A percentile compares a stretch with the other conserved stretches of the same genome.
Evolutionary conservation across 306 rosid species (phyloP).

Genomic region (Glycine latifolia): DNA sequence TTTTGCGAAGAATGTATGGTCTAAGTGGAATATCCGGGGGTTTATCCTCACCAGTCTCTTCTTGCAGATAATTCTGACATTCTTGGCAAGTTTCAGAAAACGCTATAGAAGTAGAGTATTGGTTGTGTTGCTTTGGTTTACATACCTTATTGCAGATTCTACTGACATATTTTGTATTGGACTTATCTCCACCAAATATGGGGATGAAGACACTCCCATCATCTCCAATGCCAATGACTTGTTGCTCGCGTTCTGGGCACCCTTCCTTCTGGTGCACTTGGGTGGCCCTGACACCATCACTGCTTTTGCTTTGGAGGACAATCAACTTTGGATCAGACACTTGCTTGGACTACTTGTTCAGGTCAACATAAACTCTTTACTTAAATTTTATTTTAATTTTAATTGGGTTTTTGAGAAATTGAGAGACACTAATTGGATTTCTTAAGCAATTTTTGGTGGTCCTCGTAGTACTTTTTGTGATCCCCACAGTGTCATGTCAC

Average conservation of each 20-base stretch:
- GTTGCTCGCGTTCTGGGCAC: slow-evolving; percentile 56
- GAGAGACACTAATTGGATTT: no score
- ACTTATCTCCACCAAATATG: slow-evolving; percentile 34
- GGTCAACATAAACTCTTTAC: no score
- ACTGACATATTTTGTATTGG: slow-evolving; percentile 3
- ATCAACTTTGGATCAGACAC: no score
- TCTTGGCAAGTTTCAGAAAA: slow-evolving; percentile 18
- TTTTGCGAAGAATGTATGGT: not conserved
- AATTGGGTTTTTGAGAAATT: no score
- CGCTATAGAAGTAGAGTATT: not conserved
- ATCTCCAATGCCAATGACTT: not conserved
- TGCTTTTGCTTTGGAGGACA: no score
- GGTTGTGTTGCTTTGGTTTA: not conserved
- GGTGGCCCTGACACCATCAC: no score
- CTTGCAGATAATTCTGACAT: slow-evolving; percentile 4
- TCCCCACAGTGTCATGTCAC: no score
- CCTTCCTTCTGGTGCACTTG: slow-evolving; percentile 47
- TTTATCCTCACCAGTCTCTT: not conserved
- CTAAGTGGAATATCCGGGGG: not conserved
- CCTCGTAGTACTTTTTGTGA: no score
- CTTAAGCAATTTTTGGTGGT: no score
- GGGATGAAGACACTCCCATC: not conserved
- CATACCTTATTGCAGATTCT: slow-evolving; percentile 18
- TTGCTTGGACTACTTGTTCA: no score
- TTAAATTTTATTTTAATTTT: no score